Conservation (phyloP, 148 eudicot species). For the Diospyros lotus region DNA sequence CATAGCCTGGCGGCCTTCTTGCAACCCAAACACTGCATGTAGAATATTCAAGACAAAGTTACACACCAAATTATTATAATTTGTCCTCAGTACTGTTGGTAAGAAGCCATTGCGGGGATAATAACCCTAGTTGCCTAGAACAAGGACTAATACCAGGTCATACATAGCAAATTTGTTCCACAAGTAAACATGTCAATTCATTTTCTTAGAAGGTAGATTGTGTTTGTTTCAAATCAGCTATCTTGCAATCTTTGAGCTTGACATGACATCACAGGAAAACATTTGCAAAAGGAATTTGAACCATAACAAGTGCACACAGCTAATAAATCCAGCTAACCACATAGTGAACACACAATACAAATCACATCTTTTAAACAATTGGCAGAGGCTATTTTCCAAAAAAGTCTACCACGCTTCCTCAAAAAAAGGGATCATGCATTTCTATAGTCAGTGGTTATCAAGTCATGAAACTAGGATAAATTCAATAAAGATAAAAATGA, state of each 20-base stretch:
- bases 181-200: neutral
- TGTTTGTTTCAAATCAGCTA: neutral
- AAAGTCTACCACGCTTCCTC: neutral
- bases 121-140: neutral
- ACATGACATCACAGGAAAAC: too few relatives aligned
- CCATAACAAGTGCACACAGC: too few relatives aligned
- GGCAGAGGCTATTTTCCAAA: too few relatives aligned
- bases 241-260: too few relatives aligned
- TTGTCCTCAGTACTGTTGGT: neutral
- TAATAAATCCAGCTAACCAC: too few relatives aligned
- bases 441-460: neutral
- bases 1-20: constrained; percentile 94
- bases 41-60: neutral
- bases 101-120: neutral
- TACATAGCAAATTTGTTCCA: neutral
- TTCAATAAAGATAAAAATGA: neutral
- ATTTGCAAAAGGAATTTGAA: too few relatives aligned
- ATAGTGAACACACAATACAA: too few relatives aligned
- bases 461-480: neutral
- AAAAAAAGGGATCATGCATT: too few relatives aligned
- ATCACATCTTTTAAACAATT: too few relatives aligned
- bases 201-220: neutral
- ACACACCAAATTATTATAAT: neutral
- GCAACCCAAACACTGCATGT: constrained; percentile 94
- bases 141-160: neutral